Evolutionary conservation across 2,329 filamentous ascomycete genomes (phyloP), one percentile per base, ranked within the genome.

Genomic region (Venturia carpophila): DNA sequence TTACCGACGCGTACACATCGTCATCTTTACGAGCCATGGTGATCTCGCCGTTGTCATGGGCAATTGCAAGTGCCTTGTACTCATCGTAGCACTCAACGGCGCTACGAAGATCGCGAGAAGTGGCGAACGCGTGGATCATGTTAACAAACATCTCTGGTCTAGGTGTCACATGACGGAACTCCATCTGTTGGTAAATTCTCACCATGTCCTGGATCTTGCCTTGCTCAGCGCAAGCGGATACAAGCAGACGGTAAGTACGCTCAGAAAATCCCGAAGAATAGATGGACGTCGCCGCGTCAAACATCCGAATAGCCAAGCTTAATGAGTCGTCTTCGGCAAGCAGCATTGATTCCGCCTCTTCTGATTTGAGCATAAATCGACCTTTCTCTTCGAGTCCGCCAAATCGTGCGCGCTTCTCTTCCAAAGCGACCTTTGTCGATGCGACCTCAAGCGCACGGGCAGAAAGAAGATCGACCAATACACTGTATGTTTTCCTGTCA

Each of bases 21-120:
- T 87, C 85, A 73, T 97, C 93, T 60, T 90, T 82, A 62, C 92
- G 87, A 68, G 88, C 83, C 60, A 87, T 81, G 11, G 84, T 84
- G 60, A 87, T 80, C 66, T 86, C 80, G 66, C 92, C 92, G 47
- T 83, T 85, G 74, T 97, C 90, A 73, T 94, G 84, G 47, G 88
- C 87, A 63, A 97, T 85, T n/a, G 93, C 92, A 52, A 97, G 81
- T 58, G 86, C 84, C 72, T 91, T 91, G 81, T 97, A 97, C 76
- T 96, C 91, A 69, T 95, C 93, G 78, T 97, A 99, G 77, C 91
- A 92, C 74, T 96, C 92, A 7, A 97, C 90, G 24, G 92, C 94
- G 70, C 90, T 95, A 71, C 87, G 82, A 56, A 97, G 79, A 73
- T 97, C 92, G 62, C 92, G 90, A 13, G 84, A 84, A 52, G 84